Percentiles rank a stretch among this genome's conserved stretches.
These are phyloP conservation scores for Sambucus nigra DNA, from an alignment of 129 eudicot species.

Conservation along the genomic window DNA sequence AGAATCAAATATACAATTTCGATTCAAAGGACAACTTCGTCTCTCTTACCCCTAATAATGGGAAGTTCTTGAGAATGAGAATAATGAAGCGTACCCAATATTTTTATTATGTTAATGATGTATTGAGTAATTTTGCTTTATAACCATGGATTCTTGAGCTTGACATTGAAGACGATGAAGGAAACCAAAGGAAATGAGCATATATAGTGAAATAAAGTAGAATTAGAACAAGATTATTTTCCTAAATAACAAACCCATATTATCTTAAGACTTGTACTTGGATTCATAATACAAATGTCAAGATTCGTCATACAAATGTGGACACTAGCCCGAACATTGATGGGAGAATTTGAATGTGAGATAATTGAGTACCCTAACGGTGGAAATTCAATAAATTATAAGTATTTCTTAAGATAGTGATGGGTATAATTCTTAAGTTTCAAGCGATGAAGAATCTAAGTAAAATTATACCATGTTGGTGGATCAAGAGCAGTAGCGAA, in stretches of 20 bases:
- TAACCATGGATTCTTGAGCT: conserved; percentile 53
- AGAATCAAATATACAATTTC: conserved; percentile 27
- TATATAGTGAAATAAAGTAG: neutral
- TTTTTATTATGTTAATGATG: conserved; percentile 56
- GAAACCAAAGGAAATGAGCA: conserved; percentile 5
- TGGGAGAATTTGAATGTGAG: conserved; percentile 14
- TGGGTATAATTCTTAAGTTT: conserved; percentile 20
- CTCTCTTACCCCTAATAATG: conserved; percentile 43
- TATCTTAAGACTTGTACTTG: conserved; percentile 60
- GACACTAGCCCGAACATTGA: conserved; percentile 52
- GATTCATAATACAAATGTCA: conserved; percentile 9
- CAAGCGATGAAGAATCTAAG: conserved; percentile 23
- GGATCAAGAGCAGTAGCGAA: too few relatives aligned
- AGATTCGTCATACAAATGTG: conserved; percentile 40
- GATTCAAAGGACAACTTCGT: conserved; percentile 34
- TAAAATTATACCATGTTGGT: too few relatives aligned
- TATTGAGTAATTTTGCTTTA: conserved; percentile 40
- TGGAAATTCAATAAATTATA: conserved; percentile 9
- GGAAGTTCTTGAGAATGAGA: conserved; percentile 42
- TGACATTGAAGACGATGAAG: conserved; percentile 27
- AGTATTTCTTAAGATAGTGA: conserved; percentile 19
- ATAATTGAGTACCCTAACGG: conserved; percentile 30
- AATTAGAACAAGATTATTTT: conserved; percentile 15
- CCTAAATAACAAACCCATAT: conserved; percentile 25
- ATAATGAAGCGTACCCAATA: conserved; percentile 45